These are phyloP conservation scores for Rhododendron simsii DNA, from an alignment of 148 eudicot species.

Conservation along the genomic window DNA sequence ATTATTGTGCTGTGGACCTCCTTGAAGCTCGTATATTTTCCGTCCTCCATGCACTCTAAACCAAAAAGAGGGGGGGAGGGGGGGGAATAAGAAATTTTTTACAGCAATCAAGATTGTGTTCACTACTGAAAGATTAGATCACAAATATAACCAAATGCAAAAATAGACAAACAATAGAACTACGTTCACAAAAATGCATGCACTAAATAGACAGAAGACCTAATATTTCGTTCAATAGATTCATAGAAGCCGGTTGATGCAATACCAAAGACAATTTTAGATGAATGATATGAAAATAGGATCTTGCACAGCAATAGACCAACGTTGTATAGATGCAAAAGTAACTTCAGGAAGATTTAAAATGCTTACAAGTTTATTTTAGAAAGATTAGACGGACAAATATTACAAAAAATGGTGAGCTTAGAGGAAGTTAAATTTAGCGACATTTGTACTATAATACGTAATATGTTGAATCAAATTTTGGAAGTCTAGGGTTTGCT, in stretches of 20 bases:
- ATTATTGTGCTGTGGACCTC: conserved; percentile 29
- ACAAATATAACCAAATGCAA: neutral
- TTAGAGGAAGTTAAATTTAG: neutral
- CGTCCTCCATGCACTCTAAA: conserved; percentile 82
- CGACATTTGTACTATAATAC: neutral
- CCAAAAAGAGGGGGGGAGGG: neutral
- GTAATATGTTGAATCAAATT: neutral
- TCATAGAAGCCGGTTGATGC: neutral
- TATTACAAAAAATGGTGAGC: neutral
- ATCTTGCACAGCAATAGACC: neutral
- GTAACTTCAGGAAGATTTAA: neutral
- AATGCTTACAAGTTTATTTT: neutral
- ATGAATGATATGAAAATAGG: neutral
- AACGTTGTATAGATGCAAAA: neutral
- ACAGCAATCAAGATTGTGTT: neutral
- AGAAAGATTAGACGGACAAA: neutral
- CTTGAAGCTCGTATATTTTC: conserved; percentile 49
- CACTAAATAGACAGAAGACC: neutral
- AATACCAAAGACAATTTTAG: neutral
- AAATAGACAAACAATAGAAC: neutral
- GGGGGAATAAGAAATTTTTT: neutral
- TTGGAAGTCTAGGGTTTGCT: neutral
- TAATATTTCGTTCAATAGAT: neutral
- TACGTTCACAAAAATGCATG: neutral
- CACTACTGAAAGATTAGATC: conserved; percentile 1